Base-by-base conservation (phyloP, 1,139 yeast genomes). In the Blastobotrys malaysiensis region DNA sequence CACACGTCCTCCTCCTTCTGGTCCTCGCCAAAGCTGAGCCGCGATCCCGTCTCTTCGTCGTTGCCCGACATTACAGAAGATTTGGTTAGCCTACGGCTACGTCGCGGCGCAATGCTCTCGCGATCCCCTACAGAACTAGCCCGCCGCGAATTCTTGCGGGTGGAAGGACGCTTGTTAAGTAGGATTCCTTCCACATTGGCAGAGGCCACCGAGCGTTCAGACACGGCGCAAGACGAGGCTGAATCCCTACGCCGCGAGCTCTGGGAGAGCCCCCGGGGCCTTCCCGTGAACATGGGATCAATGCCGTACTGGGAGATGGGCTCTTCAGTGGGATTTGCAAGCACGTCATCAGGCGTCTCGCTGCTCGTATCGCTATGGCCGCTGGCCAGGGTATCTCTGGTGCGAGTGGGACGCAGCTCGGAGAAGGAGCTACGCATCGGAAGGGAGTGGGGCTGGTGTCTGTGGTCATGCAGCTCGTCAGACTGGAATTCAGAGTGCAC, bases 1-100 rank as follows among this genome's bases (percentile, higher is more conserved):
- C 98, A 93, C 48, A 93, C 99, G 78, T 93, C 98, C 68, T 91
- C 97, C 67, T 91, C 98, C 0, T 97, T 89, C 45, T 68, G 66
- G 14, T 60, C 63, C 27, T 53, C 53, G 39, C 62, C 64, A 47
- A 68, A 58, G 52, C 70, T 65, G 18, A 62, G 61, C 14, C 66
- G 63, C 13, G 73, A 69, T 2, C 61, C 60, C 36, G 57, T 54
- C 14, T 57, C 61, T 16, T 59, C 66, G 13, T 57, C 60, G 22
- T 56, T 59, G 21, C 44, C 48, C 27, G 58, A 55, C 24, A 53
- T 49, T 5, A 52, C 55, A 3, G 67, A 61, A 11, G 59, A 50
- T 31, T 59, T 55, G 22, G 67, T 62, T 48, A 56, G 45, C 48
- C 65, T 51, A 16, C 64, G 59, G 9, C 64, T 54, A 18, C 61